Base-by-base conservation (phyloP, 169 alveolate species). In the Cryptosporidium felis region DNA sequence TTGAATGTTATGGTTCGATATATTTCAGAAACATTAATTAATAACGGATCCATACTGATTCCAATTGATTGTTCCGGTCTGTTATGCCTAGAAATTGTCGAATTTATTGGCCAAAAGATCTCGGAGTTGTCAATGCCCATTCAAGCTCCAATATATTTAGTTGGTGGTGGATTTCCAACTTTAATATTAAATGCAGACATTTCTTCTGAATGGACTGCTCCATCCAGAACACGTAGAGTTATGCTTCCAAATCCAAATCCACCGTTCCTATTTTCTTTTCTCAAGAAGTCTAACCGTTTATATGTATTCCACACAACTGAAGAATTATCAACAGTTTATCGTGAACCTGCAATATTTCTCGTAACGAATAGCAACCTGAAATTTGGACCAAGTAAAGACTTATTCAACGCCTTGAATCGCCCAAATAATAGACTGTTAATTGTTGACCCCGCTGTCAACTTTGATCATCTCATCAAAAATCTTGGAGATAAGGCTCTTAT, bases 161-260 rank as follows among this genome's bases (percentile, higher is more conserved):
- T 74, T 12, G 85, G 85, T 26, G 85, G 85, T 51, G 85, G 85
- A 36, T 14, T 74, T 0, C 41, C 85, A 10, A 74, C 85, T 10
- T 36, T 74, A 30, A 26, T 74, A 53, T 34, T 56, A 34, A 51
- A 74, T 53, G 66, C 74, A 18, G 85, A 74, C 41, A 56, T 74
- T 16, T 74, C 74, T 14, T 32, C 74, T 38, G 85, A 74, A 53
- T 74, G 85, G 85, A 74, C 85, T 49, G 12, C 53, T 12, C 56
- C 30, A 28, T 38, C 56, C 12, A 74, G 67, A 74, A 51, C 74
- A n/a, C 51, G 85, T 23, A 74, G 56, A 18, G 46, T 45, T 4
- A 49, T 74, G 85, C 34, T 74, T 36, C 85, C 85, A 16, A 74
- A 74, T 74, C 85, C 85, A 0, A 74, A 40, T n/a, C 67, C 85